Evolutionary conservation across 2,329 filamentous ascomycete species (phyloP).

Genomic region (Aspergillus spinulosporus): DNA sequence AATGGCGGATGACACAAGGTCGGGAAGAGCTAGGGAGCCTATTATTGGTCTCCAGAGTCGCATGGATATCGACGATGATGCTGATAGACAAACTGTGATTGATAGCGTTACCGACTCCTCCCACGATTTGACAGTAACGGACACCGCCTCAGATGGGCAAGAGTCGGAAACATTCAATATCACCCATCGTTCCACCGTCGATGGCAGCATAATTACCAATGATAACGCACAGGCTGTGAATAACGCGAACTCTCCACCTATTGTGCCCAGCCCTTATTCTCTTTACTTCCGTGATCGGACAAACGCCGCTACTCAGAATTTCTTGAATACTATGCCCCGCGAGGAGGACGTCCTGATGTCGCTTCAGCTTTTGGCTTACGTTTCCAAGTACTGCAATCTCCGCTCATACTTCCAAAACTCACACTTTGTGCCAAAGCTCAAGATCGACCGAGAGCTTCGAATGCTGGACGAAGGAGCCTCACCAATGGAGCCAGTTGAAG

Average conservation of each 20-base stretch:
- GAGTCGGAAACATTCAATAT: slow-evolving; percentile 93
- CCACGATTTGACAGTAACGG: slow-evolving; percentile 73
- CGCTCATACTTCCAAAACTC: slow-evolving; percentile 93
- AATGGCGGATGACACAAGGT: slow-evolving; percentile 64
- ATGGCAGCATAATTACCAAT: slow-evolving; percentile 78
- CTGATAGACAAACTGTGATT: slow-evolving; percentile 76
- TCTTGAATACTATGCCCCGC: slow-evolving; percentile 87
- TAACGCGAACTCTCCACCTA: slow-evolving; percentile 70
- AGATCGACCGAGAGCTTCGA: slow-evolving; percentile 81
- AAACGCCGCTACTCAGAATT: slow-evolving; percentile 65
- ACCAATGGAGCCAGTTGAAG: slow-evolving; percentile 48
- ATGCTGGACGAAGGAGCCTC: slow-evolving; percentile 69
- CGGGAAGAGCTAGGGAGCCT: slow-evolving; percentile 59
- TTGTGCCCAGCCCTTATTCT: slow-evolving; percentile 70
- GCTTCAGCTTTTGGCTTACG: slow-evolving; percentile 90
- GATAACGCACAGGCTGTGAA: slow-evolving; percentile 62
- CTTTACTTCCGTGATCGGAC: slow-evolving; percentile 77
- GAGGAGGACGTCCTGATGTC: slow-evolving; percentile 99
- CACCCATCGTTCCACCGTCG: slow-evolving; percentile 77
- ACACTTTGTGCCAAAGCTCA: slow-evolving; percentile 87
- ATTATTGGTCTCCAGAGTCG: slow-evolving; percentile 76
- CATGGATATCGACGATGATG: slow-evolving; percentile 85
- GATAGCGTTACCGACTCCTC: slow-evolving; percentile 67
- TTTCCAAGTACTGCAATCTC: slow-evolving; percentile 97
- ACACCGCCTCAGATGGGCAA: slow-evolving; percentile 78